Evolutionary conservation across 257 asterid species (phyloP).

Genomic region (Lycium ferocissimum): DNA sequence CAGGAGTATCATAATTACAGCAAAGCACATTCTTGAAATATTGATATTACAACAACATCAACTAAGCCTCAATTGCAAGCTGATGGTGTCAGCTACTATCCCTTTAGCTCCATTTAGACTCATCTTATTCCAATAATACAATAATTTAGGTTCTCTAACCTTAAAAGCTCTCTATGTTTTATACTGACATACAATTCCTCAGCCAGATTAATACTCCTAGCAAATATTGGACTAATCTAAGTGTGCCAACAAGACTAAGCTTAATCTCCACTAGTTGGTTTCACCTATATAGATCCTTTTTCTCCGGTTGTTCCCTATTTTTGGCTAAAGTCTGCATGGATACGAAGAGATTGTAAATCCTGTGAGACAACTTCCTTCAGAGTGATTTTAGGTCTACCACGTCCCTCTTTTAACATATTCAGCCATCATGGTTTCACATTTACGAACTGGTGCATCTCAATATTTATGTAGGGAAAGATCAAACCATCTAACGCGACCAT

Average conservation of each 20-base stretch:
- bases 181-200: not conserved
- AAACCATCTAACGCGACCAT: not conserved
- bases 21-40: not conserved
- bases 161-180: not conserved
- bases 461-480: not conserved
- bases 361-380: not conserved
- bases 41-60: not conserved
- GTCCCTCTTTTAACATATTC: not conserved
- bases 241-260: constrained; percentile 4
- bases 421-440: not conserved
- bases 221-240: not conserved
- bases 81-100: not conserved
- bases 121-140: not conserved
- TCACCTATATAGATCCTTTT: not conserved
- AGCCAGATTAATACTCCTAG: not conserved
- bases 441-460: not conserved
- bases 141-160: not conserved
- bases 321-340: not conserved
- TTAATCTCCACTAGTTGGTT: not conserved
- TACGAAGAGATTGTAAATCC: not conserved
- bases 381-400: constrained; percentile 17
- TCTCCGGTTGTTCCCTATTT: not conserved
- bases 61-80: constrained; percentile 11
- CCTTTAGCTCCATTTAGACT: not conserved
- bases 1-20: not conserved